Evolutionary conservation across 2,329 filamentous ascomycete genomes (phyloP).

Genomic region (Cladosporium sp.): DNA sequence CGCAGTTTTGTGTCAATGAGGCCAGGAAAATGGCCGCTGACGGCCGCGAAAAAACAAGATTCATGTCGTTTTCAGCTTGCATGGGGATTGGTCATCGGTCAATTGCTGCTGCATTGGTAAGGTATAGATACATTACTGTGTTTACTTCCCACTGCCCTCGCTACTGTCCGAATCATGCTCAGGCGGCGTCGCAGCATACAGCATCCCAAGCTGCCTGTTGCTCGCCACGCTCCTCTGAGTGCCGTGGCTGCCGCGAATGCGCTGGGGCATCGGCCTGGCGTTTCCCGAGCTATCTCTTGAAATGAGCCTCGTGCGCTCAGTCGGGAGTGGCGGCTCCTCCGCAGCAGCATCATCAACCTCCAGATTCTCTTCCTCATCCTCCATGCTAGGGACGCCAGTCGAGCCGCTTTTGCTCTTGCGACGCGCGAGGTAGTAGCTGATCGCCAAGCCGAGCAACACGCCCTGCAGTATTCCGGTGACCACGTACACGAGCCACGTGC

Average conservation of each 20-base stretch:
- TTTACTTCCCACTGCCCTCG: conserved; percentile 7
- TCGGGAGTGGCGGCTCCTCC: neutral
- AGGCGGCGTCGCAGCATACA: conserved; percentile 22
- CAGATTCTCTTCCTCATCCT: conserved; percentile 9
- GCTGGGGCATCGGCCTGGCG: neutral
- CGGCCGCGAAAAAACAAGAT: too few species aligned
- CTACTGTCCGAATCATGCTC: conserved; percentile 20
- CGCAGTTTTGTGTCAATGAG: too few species aligned
- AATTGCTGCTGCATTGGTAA: neutral
- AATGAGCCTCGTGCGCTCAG: conserved; percentile 11
- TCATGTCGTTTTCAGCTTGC: too few species aligned
- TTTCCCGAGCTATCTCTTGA: neutral
- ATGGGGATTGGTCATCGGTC: neutral
- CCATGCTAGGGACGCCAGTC: neutral
- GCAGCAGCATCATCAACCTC: conserved; percentile 15
- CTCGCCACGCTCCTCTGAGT: conserved; percentile 15
- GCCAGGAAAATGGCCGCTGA: too few species aligned
- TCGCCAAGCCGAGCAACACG: conserved; percentile 68
- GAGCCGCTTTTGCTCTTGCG: conserved; percentile 6
- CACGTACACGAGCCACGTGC: conserved; percentile 87
- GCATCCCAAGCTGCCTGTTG: conserved; percentile 16
- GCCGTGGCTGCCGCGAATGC: conserved; percentile 3
- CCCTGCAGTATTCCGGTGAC: conserved; percentile 84
- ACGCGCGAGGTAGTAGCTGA: conserved; percentile 60
- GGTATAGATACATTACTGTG: neutral